Evolutionary conservation across 1,284 basidiomycete genomes (phyloP).

Genomic region (Coriolopsis trogii): DNA sequence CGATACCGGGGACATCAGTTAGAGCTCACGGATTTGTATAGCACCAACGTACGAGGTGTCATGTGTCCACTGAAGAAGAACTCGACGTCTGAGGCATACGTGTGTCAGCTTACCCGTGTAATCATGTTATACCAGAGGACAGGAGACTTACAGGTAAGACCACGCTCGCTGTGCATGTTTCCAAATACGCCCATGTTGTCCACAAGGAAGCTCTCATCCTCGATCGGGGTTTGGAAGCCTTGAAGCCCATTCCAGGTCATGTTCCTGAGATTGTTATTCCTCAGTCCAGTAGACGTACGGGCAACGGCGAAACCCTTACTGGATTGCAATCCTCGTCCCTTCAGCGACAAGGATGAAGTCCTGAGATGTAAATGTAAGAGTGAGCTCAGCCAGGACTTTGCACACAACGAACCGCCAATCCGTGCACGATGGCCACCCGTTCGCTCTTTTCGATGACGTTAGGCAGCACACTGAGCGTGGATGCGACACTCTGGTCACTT

Average conservation of each 20-base stretch:
- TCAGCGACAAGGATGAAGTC: slow-evolving; percentile 60
- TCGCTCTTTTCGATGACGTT: slow-evolving; percentile 44
- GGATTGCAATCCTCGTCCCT: slow-evolving; percentile 62
- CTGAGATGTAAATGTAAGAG: slow-evolving; percentile 28
- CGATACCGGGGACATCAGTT: not conserved
- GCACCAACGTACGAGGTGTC: slow-evolving; percentile 52
- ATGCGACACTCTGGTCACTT: slow-evolving; percentile 40
- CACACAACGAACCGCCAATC: slow-evolving; percentile 24
- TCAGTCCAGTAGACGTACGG: not conserved
- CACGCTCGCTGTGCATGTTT: slow-evolving; percentile 39
- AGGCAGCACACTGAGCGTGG: slow-evolving; percentile 41
- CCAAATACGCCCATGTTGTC: slow-evolving; percentile 41
- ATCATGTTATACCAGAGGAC: not conserved
- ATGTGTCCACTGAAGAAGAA: slow-evolving; percentile 61
- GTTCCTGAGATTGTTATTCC: slow-evolving; percentile 27
- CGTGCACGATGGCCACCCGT: slow-evolving; percentile 39
- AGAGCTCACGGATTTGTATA: not conserved
- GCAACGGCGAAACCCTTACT: slow-evolving; percentile 37
- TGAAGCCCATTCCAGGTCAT: slow-evolving; percentile 45
- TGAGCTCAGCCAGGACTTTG: not conserved
- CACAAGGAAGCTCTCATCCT: slow-evolving; percentile 38
- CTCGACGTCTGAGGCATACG: slow-evolving; percentile 47
- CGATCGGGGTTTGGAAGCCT: slow-evolving; percentile 43
- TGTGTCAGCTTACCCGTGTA: not conserved
- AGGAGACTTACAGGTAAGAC: slow-evolving; percentile 36